Evolutionary conservation across 148 eudicot species (phyloP).

Genomic region (Rhododendron kiyosumense): DNA sequence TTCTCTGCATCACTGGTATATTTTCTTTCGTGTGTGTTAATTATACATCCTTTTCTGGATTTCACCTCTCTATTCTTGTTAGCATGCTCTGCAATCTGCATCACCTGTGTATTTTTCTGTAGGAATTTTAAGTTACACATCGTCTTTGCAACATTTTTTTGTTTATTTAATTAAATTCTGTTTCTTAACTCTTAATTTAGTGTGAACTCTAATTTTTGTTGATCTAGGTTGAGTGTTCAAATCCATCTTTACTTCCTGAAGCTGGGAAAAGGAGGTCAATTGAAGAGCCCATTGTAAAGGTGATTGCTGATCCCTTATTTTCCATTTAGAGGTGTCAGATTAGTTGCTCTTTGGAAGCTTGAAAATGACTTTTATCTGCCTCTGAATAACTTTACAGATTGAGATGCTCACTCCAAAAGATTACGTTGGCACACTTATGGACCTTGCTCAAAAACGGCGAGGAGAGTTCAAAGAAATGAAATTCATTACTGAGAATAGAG

Average conservation of each 20-base stretch:
- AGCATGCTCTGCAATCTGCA: background rate
- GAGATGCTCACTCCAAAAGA: constrained; percentile 96
- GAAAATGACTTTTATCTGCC: background rate
- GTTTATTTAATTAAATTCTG: background rate
- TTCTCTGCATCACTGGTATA: background rate
- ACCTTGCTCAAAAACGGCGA: constrained; percentile 93
- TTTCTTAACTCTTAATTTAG: background rate
- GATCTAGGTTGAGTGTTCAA: constrained; percentile 84
- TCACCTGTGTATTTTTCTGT: background rate
- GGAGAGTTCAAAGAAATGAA: constrained; percentile 96
- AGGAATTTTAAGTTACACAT: background rate
- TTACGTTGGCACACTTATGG: constrained; percentile 94
- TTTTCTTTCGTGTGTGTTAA: background rate
- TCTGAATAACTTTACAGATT: constrained; percentile 42
- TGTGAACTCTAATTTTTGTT: constrained; percentile 9
- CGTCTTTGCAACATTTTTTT: background rate
- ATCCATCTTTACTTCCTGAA: constrained; percentile 95
- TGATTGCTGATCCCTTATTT: constrained; percentile 18
- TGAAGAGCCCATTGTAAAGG: constrained; percentile 97
- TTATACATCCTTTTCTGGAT: background rate
- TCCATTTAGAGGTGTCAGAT: background rate
- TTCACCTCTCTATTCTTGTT: background rate
- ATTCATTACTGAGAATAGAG: constrained; percentile 76
- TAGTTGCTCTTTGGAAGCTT: background rate
- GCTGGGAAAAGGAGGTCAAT: constrained; percentile 77